Base-by-base conservation (phyloP, 805 yeast genomes). In the Wickerhamomyces mucosus region DNA sequence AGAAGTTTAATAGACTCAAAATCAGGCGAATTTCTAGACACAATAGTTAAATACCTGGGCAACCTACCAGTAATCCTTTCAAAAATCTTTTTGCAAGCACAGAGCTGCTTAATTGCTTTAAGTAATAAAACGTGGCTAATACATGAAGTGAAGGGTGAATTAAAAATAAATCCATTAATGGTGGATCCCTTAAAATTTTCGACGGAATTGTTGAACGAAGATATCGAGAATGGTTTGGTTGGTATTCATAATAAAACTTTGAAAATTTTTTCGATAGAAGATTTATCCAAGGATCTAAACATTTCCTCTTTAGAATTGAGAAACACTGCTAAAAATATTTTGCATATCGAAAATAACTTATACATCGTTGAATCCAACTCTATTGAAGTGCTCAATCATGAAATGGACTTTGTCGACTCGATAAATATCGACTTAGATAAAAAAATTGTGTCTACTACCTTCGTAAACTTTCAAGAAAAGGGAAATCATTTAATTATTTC, bases 41-140 rank as follows among this genome's bases (percentile, higher is more conserved):
- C 85, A 1, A 63, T 79, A 43, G 72, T 75, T 13, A 75, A 78
- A 46, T 85, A 79, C 46, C 51, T 84, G 18, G 97, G 97, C 0
- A 67, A 81, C 0, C 64, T 65, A 25, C 73, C 81, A 0, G 78
- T 86, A 0, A 45, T 46, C 3, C 53, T 86, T 11, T 39, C 33
- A 12, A 44, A 40, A n/a, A 27, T 39, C 4, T 28, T 34, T 2
- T 33, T 23, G 5, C 16, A 33, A n/a, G n/a, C n/a, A n/a, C n/a
- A n/a, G n/a, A n/a, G n/a, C n/a, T n/a, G n/a, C n/a, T n/a, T 61
- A 0, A 32, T 58, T 3, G 50, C 59, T 2, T 53, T 51, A 32
- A 46, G 59, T 2, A 47, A 51, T 13, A 42, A 43, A 26, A 49
- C 64, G 1, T 62, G 64, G 64, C 34, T 50, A 1, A 42, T 53